Evolutionary conservation across 306 rosid species (phyloP), one percentile per base, ranked within the genome.

Genomic region (Rubus parviflorus): DNA sequence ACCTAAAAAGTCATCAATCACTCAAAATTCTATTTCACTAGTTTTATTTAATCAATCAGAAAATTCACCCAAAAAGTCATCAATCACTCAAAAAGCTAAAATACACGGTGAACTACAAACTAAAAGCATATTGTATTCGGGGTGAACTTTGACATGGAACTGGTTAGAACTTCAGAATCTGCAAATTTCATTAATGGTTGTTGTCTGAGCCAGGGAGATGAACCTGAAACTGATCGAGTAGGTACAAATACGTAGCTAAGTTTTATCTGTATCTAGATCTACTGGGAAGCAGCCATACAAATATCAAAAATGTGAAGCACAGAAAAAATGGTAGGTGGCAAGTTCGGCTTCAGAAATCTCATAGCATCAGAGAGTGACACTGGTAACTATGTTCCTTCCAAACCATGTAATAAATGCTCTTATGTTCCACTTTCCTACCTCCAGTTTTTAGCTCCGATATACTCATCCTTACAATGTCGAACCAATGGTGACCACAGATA

Each of bases 381-480:
- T 14, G 68, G 5, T 63, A 37, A 19, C 45, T 37, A 4, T 19
- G 70, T 65, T 65, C 70, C 23, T 38, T 15, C 43, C 23, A 7
- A 65, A 40, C 23, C 40, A 40, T 65, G 30, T 66, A 19, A 41
- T 64, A 8, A 35, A 41, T 41, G 51, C 48, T 65, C 70, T 49
- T 41, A 17, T 63, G n/a, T 37, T 63, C 68, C 70, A 41, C 23
- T 64, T 64, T 64, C 69, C 69, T 4, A 40, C 46, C 47, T 64
- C 22, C 22, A 38, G 23, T 64, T 64, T 41, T 64, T 35, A 17
- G 69, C 69, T 64, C 46, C 13, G 10, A 41, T 19, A 41, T n/a
- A 11, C 49, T 40, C 70, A 40, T 66, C 47, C 51, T 41, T 16
- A 66, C 70, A 66, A 5, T 7, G 70, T 30, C 15, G 30, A 74